Evolutionary conservation across 352 stramenopile genomes (phyloP).

Genomic region (Phytophthora ramorum): DNA sequence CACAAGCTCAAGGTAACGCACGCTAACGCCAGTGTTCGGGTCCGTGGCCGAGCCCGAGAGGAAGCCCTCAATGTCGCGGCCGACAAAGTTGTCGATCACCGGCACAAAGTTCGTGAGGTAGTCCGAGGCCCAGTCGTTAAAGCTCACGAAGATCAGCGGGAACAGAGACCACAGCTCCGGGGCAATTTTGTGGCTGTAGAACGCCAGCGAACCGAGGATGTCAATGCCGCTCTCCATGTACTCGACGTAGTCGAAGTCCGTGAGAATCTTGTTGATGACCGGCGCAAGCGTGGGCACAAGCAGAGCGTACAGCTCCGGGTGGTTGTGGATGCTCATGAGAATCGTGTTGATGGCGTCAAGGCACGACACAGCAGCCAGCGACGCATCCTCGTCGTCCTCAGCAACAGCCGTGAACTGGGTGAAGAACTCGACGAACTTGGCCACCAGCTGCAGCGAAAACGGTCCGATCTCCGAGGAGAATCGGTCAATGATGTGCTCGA

Average conservation of each 20-base stretch:
- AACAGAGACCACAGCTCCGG: conserved; percentile 96
- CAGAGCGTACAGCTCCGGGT: conserved; percentile 82
- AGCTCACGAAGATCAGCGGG: conserved; percentile 95
- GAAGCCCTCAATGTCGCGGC: conserved; percentile 78
- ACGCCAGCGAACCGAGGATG: conserved; percentile 96
- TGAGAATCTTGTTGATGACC: conserved; percentile 96
- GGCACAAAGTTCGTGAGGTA: conserved; percentile 96
- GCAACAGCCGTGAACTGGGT: conserved; percentile 93
- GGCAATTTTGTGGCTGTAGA: conserved; percentile 94
- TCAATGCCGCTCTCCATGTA: conserved; percentile 97
- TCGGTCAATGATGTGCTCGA: conserved; percentile 96
- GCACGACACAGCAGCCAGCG: conserved; percentile 94
- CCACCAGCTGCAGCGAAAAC: conserved; percentile 93
- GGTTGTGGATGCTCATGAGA: conserved; percentile 83
- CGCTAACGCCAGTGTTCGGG: conserved; percentile 42
- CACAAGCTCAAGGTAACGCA: conserved; percentile 83
- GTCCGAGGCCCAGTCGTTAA: conserved; percentile 96
- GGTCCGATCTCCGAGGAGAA: conserved; percentile 97
- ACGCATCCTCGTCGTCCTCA: conserved; percentile 96
- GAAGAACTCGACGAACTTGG: conserved; percentile 96
- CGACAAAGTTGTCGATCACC: conserved; percentile 97
- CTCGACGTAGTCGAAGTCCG: conserved; percentile 96
- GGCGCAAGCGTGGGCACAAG: conserved; percentile 96
- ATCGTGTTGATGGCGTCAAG: conserved; percentile 90
- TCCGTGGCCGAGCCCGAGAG: conserved; percentile 57